Base-by-base conservation (phyloP, 768 basidiomycete species). In the Pisolithus albus region DNA sequence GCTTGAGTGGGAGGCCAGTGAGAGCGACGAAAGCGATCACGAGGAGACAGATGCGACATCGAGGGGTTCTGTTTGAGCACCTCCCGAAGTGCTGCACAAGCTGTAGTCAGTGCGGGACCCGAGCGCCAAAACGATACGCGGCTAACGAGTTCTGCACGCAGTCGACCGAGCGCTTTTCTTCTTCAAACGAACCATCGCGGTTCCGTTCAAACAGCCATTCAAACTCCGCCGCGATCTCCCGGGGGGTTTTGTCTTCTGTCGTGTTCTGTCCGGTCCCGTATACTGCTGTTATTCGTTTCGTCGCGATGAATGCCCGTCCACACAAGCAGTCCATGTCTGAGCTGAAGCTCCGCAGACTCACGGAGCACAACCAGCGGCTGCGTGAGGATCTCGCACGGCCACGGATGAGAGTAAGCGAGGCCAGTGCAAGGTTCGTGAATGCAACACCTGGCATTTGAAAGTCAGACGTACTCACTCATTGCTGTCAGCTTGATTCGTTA, bases 261-360 rank as follows among this genome's bases (percentile, higher is more conserved):
- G 16, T n/a, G 24, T 30, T 34, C 32, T 57, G 16, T 36, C 38
- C 34, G 11, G 34, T 34, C 34, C 34, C 24, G n/a, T n/a, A n/a
- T 47, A 8, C 24, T 49, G 30, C 30, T 50, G n/a, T 39, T n/a
- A n/a, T 18, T 44, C 36, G 23, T 37, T 37, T 52, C 21, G 59
- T 45, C 60, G 61, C 58, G 36, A 88, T 88, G 86, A 86, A 82
- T 68, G 73, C 81, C 51, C 81, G 86, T 61, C 84, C 84, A 23
- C 86, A 86, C 68, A 88, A 88, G 79, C 92, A 93, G 79, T 90
- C 91, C 62, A 95, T 97, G 92, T 90, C 89, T 46, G 94, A 96
- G 79, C 87, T 96, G 65, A 96, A 95, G 80, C 84, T 96, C 56
- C 83, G 93, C 36, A 78, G 94, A 38, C 74, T 97, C 64, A 88